These are phyloP conservation scores for Lenzites betulinus DNA, from an alignment of 768 basidiomycete species.

Conservation along the genomic window DNA sequence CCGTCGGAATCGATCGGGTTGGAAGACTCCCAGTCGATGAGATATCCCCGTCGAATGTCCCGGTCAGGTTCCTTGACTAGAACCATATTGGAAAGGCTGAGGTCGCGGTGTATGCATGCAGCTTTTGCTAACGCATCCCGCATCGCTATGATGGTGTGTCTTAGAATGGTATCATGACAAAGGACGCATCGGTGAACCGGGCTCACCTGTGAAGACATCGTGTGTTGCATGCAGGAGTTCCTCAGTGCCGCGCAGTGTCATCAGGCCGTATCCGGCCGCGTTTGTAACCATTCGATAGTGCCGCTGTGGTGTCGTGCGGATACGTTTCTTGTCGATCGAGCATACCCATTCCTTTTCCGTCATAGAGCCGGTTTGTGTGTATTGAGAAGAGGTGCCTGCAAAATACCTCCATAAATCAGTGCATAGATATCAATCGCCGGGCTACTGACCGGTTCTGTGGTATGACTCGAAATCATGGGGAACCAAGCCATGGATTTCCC, in stretches of 20 bases:
- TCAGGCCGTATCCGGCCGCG: not conserved
- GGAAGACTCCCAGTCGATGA: not conserved
- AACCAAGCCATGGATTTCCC: not conserved
- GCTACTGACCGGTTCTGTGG: not conserved
- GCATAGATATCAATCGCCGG: not conserved
- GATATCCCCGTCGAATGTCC: not conserved
- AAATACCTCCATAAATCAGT: not conserved
- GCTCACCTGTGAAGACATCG: not conserved
- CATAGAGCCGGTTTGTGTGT: not conserved
- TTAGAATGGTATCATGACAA: not conserved
- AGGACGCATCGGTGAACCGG: not conserved
- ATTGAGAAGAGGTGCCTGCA: not conserved
- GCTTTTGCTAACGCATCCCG: not conserved
- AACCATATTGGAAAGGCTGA: not conserved
- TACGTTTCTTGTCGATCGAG: not conserved
- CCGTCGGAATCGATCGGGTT: not conserved
- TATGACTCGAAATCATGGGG: not conserved
- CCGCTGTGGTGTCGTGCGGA: not conserved
- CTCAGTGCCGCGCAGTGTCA: not conserved
- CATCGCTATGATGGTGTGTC: not conserved
- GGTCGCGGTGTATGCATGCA: not conserved
- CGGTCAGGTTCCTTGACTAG: not conserved
- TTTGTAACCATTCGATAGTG: not conserved
- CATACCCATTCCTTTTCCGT: not conserved
- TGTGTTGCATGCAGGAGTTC: not conserved